Evolutionary conservation across 176 grass and related monocot genomes (phyloP).

Genomic region (Avena atlantica): DNA sequence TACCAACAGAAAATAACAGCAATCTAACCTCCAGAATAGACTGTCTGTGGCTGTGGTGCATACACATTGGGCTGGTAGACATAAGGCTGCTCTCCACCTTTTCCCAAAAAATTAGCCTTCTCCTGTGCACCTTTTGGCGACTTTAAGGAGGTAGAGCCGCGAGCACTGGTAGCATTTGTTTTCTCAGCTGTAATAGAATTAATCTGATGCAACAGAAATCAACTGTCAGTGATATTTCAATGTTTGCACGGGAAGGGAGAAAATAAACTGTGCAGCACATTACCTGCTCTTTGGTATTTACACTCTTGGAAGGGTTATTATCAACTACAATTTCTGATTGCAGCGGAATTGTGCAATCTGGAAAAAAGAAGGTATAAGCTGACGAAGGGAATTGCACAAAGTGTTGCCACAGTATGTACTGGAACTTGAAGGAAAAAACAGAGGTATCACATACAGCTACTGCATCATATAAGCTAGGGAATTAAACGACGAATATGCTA

Average conservation of each 20-base stretch:
- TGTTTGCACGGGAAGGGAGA: not conserved
- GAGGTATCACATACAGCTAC: not conserved
- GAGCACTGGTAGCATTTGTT: slow-evolving; percentile 29
- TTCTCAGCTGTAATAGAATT: slow-evolving; percentile 59
- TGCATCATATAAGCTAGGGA: not conserved
- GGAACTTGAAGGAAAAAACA: not conserved
- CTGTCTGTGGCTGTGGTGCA: slow-evolving; percentile 64
- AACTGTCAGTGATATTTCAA: slow-evolving; percentile 13
- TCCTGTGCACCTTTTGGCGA: slow-evolving; percentile 51
- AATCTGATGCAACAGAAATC: slow-evolving; percentile 47
- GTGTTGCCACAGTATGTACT: not conserved
- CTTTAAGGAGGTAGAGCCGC: slow-evolving; percentile 48
- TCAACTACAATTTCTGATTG: slow-evolving; percentile 52
- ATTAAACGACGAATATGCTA: not conserved
- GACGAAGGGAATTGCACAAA: not conserved
- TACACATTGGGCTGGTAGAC: slow-evolving; percentile 61
- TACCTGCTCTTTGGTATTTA: slow-evolving; percentile 64
- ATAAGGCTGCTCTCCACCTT: slow-evolving; percentile 60
- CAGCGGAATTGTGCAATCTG: slow-evolving; percentile 42
- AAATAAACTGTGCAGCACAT: not conserved
- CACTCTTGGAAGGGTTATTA: slow-evolving; percentile 56
- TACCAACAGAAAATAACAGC: not conserved
- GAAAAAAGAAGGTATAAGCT: slow-evolving; percentile 29
- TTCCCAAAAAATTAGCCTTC: slow-evolving; percentile 49
- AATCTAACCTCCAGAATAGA: slow-evolving; percentile 70